phyloP scores from a whole-genome alignment of 306 rosid species.

The Dalbergia cultrata region DNA sequence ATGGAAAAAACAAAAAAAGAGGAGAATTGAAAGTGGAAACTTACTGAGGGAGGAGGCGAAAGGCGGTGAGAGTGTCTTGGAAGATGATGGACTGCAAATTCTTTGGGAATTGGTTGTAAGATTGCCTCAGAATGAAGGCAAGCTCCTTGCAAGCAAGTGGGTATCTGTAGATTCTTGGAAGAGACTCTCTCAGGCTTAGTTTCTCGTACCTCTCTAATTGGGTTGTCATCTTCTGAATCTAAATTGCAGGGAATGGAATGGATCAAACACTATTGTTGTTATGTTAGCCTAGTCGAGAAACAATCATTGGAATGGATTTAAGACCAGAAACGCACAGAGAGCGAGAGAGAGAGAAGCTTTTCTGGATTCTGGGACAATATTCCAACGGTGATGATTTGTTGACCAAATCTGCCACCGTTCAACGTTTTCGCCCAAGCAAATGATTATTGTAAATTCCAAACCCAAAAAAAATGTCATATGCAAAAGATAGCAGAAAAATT shows the following conservation, averaged over 20 bases:
- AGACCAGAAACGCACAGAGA: background rate
- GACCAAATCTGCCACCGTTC: background rate
- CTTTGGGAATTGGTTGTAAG: slow-evolving; percentile 71
- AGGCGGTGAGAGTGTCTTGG: slow-evolving; percentile 79
- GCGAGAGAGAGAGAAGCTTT: background rate
- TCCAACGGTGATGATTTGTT: background rate
- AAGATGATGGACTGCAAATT: slow-evolving; percentile 68
- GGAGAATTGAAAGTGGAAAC: background rate
- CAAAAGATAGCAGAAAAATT: too few species aligned
- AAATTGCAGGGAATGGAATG: background rate
- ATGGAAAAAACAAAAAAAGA: too few species aligned
- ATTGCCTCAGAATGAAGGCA: slow-evolving; percentile 66
- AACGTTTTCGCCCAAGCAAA: background rate
- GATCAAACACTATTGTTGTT: background rate
- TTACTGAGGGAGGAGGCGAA: slow-evolving; percentile 85
- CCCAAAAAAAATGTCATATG: too few species aligned
- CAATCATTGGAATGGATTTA: background rate
- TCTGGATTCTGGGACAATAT: background rate
- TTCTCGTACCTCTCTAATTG: slow-evolving; percentile 64
- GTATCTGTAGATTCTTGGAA: slow-evolving; percentile 58
- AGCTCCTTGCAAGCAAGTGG: slow-evolving; percentile 80
- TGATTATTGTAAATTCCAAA: background rate
- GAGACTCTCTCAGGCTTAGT: slow-evolving; percentile 57
- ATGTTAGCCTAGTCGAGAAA: background rate
- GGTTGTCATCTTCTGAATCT: slow-evolving; percentile 53